Conservation (phyloP, 345 rosid species). For the Sisymbrium irio region DNA sequence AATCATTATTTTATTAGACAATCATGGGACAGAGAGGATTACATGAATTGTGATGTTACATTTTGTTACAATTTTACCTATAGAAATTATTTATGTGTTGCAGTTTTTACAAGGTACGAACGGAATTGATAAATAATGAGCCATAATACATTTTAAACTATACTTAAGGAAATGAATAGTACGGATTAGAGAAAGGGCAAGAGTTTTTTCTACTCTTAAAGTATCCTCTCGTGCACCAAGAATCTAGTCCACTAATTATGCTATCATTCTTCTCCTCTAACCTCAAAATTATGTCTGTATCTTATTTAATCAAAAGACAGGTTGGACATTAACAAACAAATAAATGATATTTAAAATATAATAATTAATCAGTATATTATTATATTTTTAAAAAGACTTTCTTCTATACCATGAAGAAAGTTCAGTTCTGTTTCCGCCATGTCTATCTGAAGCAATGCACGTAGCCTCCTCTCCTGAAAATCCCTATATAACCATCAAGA, state of each 20-base stretch:
- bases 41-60: neutral
- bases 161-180: neutral
- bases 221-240: slow-evolving; percentile 19
- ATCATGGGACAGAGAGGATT: neutral
- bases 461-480: neutral
- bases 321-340: slow-evolving; percentile 19
- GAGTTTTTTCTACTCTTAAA: neutral
- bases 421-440: slow-evolving; percentile 24
- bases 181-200: neutral
- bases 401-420: neutral
- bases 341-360: neutral
- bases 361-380: neutral
- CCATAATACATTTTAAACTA: no score
- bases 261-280: slow-evolving; percentile 32
- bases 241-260: slow-evolving; percentile 33
- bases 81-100: neutral
- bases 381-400: neutral
- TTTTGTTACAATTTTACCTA: neutral
- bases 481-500: neutral
- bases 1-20: slow-evolving; percentile 2
- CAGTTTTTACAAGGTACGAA: neutral
- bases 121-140: neutral
- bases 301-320: slow-evolving; percentile 20
- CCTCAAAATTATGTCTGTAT: slow-evolving; percentile 29
- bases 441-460: slow-evolving; percentile 31